These are phyloP conservation scores for Lotus japonicus DNA, from an alignment of 306 rosid species.

Conservation along the genomic window DNA sequence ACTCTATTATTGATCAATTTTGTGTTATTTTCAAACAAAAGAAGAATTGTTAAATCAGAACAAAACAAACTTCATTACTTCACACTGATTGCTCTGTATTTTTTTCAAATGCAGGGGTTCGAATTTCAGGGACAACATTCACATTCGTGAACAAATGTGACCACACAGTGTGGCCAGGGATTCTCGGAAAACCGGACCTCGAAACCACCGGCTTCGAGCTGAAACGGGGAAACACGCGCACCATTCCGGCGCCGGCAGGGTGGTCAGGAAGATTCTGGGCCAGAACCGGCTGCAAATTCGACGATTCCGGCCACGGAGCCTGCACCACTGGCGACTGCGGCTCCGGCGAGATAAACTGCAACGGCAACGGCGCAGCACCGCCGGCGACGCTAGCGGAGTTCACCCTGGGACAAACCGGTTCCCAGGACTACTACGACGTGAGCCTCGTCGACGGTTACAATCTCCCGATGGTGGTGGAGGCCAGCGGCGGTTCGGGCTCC, in stretches of 20 bases:
- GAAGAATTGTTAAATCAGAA: too few species aligned
- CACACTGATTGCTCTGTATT: not conserved
- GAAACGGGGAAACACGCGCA: constrained; percentile 34
- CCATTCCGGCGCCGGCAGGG: constrained; percentile 54
- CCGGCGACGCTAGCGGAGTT: constrained; percentile 87
- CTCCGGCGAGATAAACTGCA: constrained; percentile 58
- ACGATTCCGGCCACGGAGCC: constrained; percentile 36
- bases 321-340: constrained; percentile 81
- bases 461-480: constrained; percentile 63
- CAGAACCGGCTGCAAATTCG: constrained; percentile 63
- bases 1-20: too few species aligned
- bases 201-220: constrained; percentile 78
- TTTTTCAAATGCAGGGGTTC: constrained; percentile 28
- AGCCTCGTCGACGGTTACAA: constrained; percentile 92
- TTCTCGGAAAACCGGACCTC: constrained; percentile 61
- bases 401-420: constrained; percentile 42
- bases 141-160: constrained; percentile 80
- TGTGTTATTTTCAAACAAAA: too few species aligned
- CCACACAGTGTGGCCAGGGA: constrained; percentile 84
- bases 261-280: constrained; percentile 98
- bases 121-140: constrained; percentile 53
- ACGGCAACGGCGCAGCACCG: constrained; percentile 68
- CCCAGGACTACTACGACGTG: constrained; percentile 76
- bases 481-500: constrained; percentile 49
- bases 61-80: too few species aligned